Evolutionary conservation across 2,329 filamentous ascomycete species (phyloP).

Genomic region (Aspergillus luchuensis): DNA sequence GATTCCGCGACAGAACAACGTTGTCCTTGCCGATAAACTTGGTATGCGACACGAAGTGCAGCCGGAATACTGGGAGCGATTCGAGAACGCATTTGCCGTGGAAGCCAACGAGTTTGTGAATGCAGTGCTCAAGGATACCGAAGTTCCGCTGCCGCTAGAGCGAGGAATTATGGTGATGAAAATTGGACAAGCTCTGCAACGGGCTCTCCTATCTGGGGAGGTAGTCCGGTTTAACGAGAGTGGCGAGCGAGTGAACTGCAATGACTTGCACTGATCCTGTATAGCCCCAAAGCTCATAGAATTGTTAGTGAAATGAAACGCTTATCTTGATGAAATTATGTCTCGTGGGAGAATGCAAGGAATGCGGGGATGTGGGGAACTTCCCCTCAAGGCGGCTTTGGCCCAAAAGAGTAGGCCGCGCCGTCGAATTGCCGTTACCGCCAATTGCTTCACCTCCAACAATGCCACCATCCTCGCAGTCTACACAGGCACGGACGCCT

Average conservation of each 20-base stretch:
- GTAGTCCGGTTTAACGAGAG: conserved; percentile 36
- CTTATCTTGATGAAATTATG: neutral
- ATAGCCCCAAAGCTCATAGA: neutral
- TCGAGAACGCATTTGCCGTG: conserved; percentile 44
- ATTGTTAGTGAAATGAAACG: neutral
- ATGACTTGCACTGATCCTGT: neutral
- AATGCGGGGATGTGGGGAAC: conserved; percentile 3
- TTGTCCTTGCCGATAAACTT: conserved; percentile 34
- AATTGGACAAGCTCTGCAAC: conserved; percentile 36
- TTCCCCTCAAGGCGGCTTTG: neutral
- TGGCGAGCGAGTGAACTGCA: conserved; percentile 23
- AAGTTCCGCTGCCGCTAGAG: conserved; percentile 39
- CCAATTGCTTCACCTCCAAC: neutral
- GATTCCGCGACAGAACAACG: conserved; percentile 29
- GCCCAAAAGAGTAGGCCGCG: neutral
- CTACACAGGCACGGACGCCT: neutral
- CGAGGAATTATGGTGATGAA: conserved; percentile 39
- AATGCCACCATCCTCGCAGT: neutral
- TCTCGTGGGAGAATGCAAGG: neutral
- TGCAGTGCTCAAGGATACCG: conserved; percentile 38
- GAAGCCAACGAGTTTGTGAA: conserved; percentile 46
- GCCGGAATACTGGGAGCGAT: conserved; percentile 43
- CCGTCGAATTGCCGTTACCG: neutral
- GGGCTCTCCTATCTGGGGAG: conserved; percentile 22
- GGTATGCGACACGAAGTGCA: conserved; percentile 43